phyloP scores from a whole-genome alignment of 1,284 basidiomycete genomes.

The Tranzscheliella williamsii region DNA sequence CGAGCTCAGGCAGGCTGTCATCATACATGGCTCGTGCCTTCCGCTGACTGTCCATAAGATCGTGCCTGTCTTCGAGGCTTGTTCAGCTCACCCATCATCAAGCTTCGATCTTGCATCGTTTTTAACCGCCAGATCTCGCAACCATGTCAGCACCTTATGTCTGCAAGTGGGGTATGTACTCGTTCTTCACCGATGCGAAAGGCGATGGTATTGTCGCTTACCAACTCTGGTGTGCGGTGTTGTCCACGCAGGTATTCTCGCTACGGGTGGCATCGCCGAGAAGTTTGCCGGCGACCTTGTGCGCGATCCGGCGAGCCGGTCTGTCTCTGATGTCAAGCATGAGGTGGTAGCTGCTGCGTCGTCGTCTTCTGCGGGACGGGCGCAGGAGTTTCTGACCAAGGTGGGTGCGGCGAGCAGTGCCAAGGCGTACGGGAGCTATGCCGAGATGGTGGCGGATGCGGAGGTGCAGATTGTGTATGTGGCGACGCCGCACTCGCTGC shows the following conservation, averaged over 20 bases:
- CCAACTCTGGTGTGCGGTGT: too few relatives aligned
- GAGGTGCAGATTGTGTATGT: constrained; percentile 64
- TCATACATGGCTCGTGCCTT: too few relatives aligned
- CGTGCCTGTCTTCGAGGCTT: too few relatives aligned
- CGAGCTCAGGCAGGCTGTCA: too few relatives aligned
- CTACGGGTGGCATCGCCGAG: constrained; percentile 46
- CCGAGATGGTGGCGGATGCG: constrained; percentile 74
- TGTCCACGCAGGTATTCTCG: constrained; percentile 46
- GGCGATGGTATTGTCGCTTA: too few relatives aligned
- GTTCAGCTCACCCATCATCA: too few relatives aligned
- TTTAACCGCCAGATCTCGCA: background rate
- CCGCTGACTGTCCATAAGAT: too few relatives aligned
- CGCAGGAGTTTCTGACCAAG: constrained; percentile 72
- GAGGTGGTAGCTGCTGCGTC: constrained; percentile 72
- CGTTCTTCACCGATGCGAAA: too few relatives aligned
- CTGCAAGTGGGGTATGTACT: constrained; percentile 28
- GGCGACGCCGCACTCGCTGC: constrained; percentile 84
- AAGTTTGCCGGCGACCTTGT: constrained; percentile 62
- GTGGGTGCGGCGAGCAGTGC: constrained; percentile 63
- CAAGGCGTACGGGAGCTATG: constrained; percentile 77
- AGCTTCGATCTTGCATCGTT: too few relatives aligned
- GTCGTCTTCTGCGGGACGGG: constrained; percentile 73
- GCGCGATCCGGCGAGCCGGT: constrained; percentile 64
- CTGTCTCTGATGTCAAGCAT: constrained; percentile 74
- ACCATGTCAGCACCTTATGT: constrained; percentile 10